These are phyloP conservation scores for Artemisia argyi DNA, from an alignment of 129 eudicot genomes.

Conservation along the genomic window DNA sequence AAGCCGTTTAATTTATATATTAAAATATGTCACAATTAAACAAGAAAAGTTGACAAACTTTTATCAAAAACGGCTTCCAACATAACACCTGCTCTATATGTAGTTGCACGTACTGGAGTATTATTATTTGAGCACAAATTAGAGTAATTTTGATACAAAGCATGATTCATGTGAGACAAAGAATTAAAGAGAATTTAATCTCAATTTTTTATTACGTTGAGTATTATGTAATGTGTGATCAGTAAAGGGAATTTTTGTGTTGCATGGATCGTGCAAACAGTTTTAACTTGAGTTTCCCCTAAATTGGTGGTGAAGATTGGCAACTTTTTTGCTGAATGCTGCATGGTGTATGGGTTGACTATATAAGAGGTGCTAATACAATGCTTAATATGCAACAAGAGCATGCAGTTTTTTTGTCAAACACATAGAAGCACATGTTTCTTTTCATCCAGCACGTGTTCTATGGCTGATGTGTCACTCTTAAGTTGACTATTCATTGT, in stretches of 20 bases:
- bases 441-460: slow-evolving; percentile 9
- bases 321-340: neutral
- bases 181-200: slow-evolving; percentile 9
- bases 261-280: slow-evolving; percentile 50
- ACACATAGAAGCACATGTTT: neutral
- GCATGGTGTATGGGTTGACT: slow-evolving; percentile 7
- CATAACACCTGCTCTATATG: neutral
- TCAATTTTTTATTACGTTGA: neutral
- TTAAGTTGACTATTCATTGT: slow-evolving; percentile 19
- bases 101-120: too few relatives aligned
- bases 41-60: slow-evolving; percentile 20
- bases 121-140: neutral
- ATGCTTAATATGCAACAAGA: neutral
- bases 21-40: too few relatives aligned
- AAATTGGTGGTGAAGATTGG: neutral
- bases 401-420: slow-evolving; percentile 14
- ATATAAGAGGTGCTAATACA: neutral
- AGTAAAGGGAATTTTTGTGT: slow-evolving; percentile 21
- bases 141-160: neutral
- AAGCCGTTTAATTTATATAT: too few relatives aligned
- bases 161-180: slow-evolving; percentile 24
- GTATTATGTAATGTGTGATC: slow-evolving; percentile 27
- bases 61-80: neutral
- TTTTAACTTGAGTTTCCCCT: slow-evolving; percentile 20
- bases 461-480: slow-evolving; percentile 15